Conservation (phyloP, 345 rosid genomes). For the Trapa bicornis region DNA sequence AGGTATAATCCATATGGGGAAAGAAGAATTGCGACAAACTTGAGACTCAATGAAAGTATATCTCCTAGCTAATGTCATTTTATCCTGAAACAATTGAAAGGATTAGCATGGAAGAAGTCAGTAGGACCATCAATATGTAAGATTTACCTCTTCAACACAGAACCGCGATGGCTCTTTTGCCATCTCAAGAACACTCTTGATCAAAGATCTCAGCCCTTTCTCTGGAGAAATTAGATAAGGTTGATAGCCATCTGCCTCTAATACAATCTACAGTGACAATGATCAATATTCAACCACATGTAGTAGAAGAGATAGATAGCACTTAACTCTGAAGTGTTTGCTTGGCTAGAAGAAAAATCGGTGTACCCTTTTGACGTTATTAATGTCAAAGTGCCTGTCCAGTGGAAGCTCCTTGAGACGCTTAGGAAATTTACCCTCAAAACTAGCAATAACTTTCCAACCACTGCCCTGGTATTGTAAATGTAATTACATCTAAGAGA, state of each 20-base stretch:
- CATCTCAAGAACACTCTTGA: slow-evolving; percentile 37
- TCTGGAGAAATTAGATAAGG: slow-evolving; percentile 51
- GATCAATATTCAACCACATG: neutral
- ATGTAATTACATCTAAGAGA: neutral
- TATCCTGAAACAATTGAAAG: neutral
- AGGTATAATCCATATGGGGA: neutral
- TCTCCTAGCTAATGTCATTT: neutral
- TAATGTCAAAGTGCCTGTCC: slow-evolving; percentile 41
- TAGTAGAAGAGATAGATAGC: neutral
- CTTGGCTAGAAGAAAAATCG: neutral
- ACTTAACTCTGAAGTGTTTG: neutral
- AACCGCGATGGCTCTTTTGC: slow-evolving; percentile 47
- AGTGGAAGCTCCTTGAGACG: slow-evolving; percentile 46
- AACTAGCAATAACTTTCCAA: slow-evolving; percentile 42
- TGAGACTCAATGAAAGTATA: neutral
- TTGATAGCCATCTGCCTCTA: slow-evolving; percentile 51
- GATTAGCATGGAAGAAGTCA: slow-evolving; percentile 4
- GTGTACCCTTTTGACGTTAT: slow-evolving; percentile 39
- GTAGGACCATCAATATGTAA: neutral
- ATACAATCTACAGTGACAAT: slow-evolving; percentile 25
- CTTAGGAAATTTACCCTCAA: slow-evolving; percentile 44
- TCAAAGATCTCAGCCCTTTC: slow-evolving; percentile 40
- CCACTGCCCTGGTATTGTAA: slow-evolving; percentile 31
- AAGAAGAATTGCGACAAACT: neutral
- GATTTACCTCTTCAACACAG: slow-evolving; percentile 44